Percentiles rank a stretch among this genome's conserved stretches.
phyloP scores from a whole-genome alignment of 495 filamentous ascomycete species.

The Platismatia glauca region DNA sequence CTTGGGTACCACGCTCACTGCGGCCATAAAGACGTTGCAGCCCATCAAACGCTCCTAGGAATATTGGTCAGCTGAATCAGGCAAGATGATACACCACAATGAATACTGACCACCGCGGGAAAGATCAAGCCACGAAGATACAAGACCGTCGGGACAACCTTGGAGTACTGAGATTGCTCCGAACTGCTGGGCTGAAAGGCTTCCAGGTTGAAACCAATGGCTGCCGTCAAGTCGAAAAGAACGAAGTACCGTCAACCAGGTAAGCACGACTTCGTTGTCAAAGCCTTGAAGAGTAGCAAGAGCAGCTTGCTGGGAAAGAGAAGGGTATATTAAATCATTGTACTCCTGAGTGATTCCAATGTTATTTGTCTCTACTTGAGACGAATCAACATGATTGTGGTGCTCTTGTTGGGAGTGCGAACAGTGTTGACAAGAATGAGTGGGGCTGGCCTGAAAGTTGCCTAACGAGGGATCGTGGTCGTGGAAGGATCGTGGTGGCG shows the following conservation, averaged over 20 bases:
- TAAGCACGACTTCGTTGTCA: neutral
- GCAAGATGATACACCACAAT: too few species aligned
- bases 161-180: neutral
- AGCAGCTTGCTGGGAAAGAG: neutral
- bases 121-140: neutral
- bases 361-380: neutral
- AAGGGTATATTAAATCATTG: neutral
- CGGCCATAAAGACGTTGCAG: neutral
- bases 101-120: neutral
- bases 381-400: neutral
- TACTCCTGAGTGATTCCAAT: neutral
- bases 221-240: neutral
- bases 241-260: constrained; percentile 4
- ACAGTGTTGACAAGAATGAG: neutral
- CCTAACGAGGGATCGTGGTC: neutral
- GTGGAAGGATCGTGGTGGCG: neutral
- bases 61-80: neutral
- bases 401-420: neutral
- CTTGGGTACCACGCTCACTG: neutral
- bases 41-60: neutral
- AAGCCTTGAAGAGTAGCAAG: neutral
- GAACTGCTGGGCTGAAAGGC: constrained; percentile 1
- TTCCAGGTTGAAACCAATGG: neutral
- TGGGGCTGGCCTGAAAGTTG: neutral
- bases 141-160: neutral